Percentiles rank a stretch among this genome's conserved stretches.
These are phyloP conservation scores for Aaosphaeria arxii DNA, from an alignment of 2,329 filamentous ascomycete genomes.

Conservation along the genomic window DNA sequence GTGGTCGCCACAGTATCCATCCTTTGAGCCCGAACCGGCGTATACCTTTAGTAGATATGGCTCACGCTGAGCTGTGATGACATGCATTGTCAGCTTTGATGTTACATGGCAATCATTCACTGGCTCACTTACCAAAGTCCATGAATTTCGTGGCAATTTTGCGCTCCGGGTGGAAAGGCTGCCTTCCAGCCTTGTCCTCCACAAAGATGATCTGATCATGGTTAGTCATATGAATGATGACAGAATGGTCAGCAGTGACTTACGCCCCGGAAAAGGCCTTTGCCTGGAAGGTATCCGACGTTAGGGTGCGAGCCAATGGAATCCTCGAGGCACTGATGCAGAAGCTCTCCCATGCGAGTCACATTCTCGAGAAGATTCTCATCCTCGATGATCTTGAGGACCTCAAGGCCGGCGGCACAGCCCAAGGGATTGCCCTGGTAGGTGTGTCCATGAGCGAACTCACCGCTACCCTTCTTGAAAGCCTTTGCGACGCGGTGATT, in stretches of 20 bases:
- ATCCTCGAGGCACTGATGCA: constrained; percentile 46
- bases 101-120: background rate
- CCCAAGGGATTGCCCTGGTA: constrained; percentile 61
- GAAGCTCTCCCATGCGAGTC: constrained; percentile 48
- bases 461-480: constrained; percentile 43
- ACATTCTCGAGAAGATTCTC: constrained; percentile 61
- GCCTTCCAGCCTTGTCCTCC: constrained; percentile 52
- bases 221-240: background rate
- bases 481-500: constrained; percentile 50
- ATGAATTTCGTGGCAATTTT: constrained; percentile 39
- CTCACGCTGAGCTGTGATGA: constrained; percentile 34
- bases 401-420: constrained; percentile 61
- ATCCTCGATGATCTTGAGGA: constrained; percentile 57
- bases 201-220: constrained; percentile 55
- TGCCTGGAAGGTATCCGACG: constrained; percentile 61
- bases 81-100: background rate
- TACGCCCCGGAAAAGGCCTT: constrained; percentile 58
- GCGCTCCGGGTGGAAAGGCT: constrained; percentile 48
- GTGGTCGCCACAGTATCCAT: constrained; percentile 63
- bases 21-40: constrained; percentile 60
- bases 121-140: no score
- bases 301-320: constrained; percentile 45
- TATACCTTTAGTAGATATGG: constrained; percentile 59
- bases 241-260: constrained; percentile 27
- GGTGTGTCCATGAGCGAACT: constrained; percentile 61